phyloP scores from a whole-genome alignment of 805 yeast genomes.

The Geotrichum ghanense region DNA sequence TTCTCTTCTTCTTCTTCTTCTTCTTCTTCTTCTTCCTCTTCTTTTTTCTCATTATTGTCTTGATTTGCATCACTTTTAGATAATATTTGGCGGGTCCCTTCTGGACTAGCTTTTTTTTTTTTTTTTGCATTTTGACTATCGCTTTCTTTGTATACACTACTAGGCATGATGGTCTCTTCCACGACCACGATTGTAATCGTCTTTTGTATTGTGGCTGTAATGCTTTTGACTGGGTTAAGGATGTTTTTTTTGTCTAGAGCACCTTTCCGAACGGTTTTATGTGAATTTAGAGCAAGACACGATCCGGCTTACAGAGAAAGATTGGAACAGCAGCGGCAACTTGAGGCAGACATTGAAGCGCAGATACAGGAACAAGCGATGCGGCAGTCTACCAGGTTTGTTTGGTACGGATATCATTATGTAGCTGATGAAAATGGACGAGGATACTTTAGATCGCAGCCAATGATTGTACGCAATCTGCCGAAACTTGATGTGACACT shows the following conservation, averaged over 20 bases:
- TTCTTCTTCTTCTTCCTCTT: too few relatives aligned
- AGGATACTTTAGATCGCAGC: not conserved
- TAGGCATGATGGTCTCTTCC: not conserved
- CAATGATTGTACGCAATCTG: not conserved
- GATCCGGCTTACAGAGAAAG: not conserved
- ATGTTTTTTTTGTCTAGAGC: not conserved
- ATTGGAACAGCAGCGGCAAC: not conserved
- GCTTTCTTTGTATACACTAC: too few relatives aligned
- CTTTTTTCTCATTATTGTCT: too few relatives aligned
- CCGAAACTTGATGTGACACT: constrained; percentile 10
- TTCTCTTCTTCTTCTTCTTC: too few relatives aligned
- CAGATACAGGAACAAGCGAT: not conserved
- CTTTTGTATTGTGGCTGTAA: not conserved
- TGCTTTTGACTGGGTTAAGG: not conserved
- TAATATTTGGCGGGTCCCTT: too few relatives aligned
- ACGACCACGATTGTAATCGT: not conserved
- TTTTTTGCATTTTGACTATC: too few relatives aligned
- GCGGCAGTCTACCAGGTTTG: not conserved
- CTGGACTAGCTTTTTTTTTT: too few relatives aligned
- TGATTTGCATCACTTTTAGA: too few relatives aligned
- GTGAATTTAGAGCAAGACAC: not conserved
- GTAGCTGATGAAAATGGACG: not conserved
- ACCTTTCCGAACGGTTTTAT: not conserved
- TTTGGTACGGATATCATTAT: not conserved
- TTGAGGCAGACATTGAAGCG: not conserved